Evolutionary conservation across 2,329 filamentous ascomycete genomes (phyloP).

Genomic region (Kalaharituber pfeilii): DNA sequence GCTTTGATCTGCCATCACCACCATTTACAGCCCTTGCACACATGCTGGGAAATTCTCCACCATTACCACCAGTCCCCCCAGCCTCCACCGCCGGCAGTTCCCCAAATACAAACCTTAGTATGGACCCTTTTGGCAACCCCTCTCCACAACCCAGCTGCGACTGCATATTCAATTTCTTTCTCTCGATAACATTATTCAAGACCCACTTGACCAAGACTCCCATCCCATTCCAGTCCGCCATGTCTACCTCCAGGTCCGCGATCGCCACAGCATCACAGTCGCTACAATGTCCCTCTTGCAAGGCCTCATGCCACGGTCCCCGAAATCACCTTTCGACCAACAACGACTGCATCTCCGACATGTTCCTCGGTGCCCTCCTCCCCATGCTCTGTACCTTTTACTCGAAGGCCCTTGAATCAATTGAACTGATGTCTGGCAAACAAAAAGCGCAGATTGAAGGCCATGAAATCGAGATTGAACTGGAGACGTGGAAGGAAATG

Average conservation of each 20-base stretch:
- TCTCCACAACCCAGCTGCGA: neutral
- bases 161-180: neutral
- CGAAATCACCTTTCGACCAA: neutral
- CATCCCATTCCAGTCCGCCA: slow-evolving; percentile 6
- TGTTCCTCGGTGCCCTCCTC: slow-evolving; percentile 12
- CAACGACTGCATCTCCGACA: slow-evolving; percentile 11
- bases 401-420: slow-evolving; percentile 4
- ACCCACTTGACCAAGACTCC: neutral
- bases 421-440: slow-evolving; percentile 6
- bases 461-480: slow-evolving; percentile 6
- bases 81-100: neutral
- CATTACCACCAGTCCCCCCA: neutral
- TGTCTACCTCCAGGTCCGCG: slow-evolving; percentile 6
- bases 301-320: slow-evolving; percentile 1
- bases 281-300: slow-evolving; percentile 8
- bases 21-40: neutral
- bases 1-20: neutral
- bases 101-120: neutral
- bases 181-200: slow-evolving; percentile 5
- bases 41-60: neutral
- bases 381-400: slow-evolving; percentile 10
- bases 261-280: slow-evolving; percentile 3
- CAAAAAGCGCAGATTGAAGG: slow-evolving; percentile 7
- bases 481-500: slow-evolving; percentile 6
- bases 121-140: neutral